These are phyloP conservation scores for Limtongia smithiae DNA, from an alignment of 805 yeast genomes.

Conservation along the genomic window DNA sequence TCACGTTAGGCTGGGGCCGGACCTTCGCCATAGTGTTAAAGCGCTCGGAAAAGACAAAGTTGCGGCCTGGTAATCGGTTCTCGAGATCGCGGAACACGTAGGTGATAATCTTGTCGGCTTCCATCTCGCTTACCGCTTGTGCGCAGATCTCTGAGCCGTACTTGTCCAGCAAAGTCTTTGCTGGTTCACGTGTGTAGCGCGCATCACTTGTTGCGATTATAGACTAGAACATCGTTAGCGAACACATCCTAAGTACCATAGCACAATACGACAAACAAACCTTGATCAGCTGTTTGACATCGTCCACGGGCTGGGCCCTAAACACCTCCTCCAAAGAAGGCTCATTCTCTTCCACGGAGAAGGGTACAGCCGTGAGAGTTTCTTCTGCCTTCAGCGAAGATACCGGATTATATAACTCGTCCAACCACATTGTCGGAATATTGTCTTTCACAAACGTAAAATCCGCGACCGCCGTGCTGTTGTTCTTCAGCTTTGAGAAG, in stretches of 20 bases:
- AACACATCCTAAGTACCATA: neutral
- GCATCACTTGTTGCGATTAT: conserved; percentile 54
- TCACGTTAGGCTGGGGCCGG: conserved; percentile 42
- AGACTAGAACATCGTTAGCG: conserved; percentile 36
- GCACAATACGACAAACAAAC: neutral
- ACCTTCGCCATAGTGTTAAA: conserved; percentile 43
- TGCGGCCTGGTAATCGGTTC: conserved; percentile 44
- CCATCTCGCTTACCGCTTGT: conserved; percentile 50
- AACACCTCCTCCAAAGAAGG: neutral
- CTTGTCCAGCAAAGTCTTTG: conserved; percentile 46
- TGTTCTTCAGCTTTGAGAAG: conserved; percentile 3
- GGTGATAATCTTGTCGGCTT: conserved; percentile 43
- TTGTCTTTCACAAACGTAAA: conserved; percentile 44
- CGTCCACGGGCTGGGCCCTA: conserved; percentile 1
- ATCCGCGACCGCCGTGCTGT: neutral
- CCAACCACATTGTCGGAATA: conserved; percentile 10
- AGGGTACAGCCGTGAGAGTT: conserved; percentile 7
- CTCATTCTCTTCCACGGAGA: conserved; percentile 4
- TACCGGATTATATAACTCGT: conserved; percentile 8
- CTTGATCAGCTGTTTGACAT: conserved; percentile 31
- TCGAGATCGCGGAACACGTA: conserved; percentile 36
- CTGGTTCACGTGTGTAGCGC: conserved; percentile 46
- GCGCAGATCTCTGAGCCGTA: conserved; percentile 48
- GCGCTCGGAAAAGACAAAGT: conserved; percentile 56
- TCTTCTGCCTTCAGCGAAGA: conserved; percentile 18